A percentile compares a stretch with the other conserved stretches of the same genome.
phyloP scores from a whole-genome alignment of 176 grass and related monocot genomes.

The Carex parvula region DNA sequence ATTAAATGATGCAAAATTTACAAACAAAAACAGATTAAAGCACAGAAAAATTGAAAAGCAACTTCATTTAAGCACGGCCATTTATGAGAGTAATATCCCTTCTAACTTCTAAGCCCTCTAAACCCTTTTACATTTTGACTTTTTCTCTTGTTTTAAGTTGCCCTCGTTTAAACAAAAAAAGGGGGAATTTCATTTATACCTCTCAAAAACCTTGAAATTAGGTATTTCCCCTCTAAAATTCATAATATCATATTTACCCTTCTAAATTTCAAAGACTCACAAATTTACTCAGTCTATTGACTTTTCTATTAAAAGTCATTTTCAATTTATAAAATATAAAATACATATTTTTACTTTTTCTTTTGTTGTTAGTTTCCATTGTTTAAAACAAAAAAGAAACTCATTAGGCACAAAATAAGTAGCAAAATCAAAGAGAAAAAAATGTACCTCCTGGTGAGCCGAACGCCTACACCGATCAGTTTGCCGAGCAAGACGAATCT shows the following conservation, averaged over 20 bases:
- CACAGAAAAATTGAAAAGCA: neutral
- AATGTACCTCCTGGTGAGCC: conserved; percentile 71
- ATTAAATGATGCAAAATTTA: neutral
- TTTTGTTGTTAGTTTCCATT: neutral
- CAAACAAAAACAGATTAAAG: neutral
- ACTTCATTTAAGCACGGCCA: neutral
- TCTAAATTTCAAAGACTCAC: too few relatives aligned
- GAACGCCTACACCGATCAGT: conserved; percentile 70
- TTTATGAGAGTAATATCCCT: neutral
- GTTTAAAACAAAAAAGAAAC: neutral
- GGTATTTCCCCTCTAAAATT: too few relatives aligned
- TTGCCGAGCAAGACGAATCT: conserved; percentile 88
- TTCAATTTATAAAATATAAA: too few relatives aligned
- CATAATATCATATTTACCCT: too few relatives aligned
- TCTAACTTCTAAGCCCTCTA: too few relatives aligned
- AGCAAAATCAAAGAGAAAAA: neutral
- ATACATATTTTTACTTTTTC: too few relatives aligned
- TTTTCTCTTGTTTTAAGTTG: neutral
- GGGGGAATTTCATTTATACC: too few relatives aligned
- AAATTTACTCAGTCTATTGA: too few relatives aligned
- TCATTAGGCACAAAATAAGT: neutral
- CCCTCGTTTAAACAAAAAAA: neutral
- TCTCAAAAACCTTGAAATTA: too few relatives aligned
- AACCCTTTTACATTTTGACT: neutral
- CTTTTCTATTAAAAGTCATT: too few relatives aligned